Evolutionary conservation across 495 filamentous ascomycete species (phyloP).

Genomic region (Penicillium parvum): DNA sequence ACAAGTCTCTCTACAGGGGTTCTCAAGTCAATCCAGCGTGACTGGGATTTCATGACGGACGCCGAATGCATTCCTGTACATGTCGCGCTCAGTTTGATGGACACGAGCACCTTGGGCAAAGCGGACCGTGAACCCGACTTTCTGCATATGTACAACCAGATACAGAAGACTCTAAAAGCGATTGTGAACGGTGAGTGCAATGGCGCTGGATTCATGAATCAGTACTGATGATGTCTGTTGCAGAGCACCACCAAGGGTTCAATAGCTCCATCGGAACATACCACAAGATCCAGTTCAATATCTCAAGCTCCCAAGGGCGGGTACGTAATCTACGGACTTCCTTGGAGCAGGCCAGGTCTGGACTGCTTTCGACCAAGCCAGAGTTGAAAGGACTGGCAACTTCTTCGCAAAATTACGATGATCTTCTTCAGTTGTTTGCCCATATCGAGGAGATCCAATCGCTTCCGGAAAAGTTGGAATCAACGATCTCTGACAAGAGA

Average conservation of each 20-base stretch:
- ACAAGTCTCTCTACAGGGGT: constrained; percentile 41
- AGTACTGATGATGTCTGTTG: constrained; percentile 6
- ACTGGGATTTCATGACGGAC: constrained; percentile 88
- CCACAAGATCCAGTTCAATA: constrained; percentile 94
- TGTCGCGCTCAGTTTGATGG: constrained; percentile 86
- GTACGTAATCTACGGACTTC: constrained; percentile 79
- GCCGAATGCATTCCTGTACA: constrained; percentile 88
- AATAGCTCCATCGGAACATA: constrained; percentile 98
- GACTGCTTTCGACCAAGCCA: constrained; percentile 80
- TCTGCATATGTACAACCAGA: constrained; percentile 69
- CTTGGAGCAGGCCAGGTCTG: constrained; percentile 73
- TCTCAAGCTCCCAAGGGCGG: constrained; percentile 80
- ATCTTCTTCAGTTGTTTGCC: constrained; percentile 76
- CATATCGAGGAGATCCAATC: constrained; percentile 84
- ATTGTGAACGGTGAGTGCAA: constrained; percentile 73
- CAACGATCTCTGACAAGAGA: constrained; percentile 89
- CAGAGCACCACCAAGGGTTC: constrained; percentile 97
- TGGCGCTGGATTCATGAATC: not conserved
- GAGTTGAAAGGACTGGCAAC: constrained; percentile 84
- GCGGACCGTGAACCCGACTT: constrained; percentile 84
- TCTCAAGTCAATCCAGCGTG: constrained; percentile 67
- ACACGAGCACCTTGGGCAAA: constrained; percentile 86
- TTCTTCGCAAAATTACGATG: constrained; percentile 85
- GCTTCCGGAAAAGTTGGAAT: constrained; percentile 91
- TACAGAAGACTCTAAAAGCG: constrained; percentile 86